These are phyloP conservation scores for Cordyceps pruinosa DNA, from an alignment of 2,329 filamentous ascomycete genomes.

Conservation along the genomic window DNA sequence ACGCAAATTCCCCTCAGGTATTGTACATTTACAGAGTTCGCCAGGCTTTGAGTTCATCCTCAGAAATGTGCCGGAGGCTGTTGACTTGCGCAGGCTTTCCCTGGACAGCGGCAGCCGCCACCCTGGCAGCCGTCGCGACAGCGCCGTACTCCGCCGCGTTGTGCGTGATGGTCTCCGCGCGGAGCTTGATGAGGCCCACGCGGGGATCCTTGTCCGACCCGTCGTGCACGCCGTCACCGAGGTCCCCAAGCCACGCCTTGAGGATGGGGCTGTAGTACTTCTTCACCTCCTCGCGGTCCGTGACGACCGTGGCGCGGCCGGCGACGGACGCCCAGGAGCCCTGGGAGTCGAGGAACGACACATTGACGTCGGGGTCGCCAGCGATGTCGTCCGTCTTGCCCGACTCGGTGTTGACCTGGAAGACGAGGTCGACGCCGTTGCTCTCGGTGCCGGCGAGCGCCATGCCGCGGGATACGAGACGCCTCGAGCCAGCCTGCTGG, in stretches of 20 bases:
- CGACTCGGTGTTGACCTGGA: constrained; percentile 87
- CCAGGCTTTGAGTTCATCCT: constrained; percentile 60
- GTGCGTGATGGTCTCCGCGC: constrained; percentile 66
- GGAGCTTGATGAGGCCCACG: constrained; percentile 73
- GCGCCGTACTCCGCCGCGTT: constrained; percentile 56
- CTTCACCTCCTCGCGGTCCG: constrained; percentile 59
- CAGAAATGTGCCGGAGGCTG: constrained; percentile 65
- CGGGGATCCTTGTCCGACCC: constrained; percentile 75
- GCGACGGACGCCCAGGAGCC: constrained; percentile 85
- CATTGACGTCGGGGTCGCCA: constrained; percentile 34
- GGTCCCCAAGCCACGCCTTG: constrained; percentile 81
- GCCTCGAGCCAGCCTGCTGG: constrained; percentile 54
- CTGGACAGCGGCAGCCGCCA: constrained; percentile 68
- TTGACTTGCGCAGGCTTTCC: constrained; percentile 68
- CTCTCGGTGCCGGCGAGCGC: constrained; percentile 72
- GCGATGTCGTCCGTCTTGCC: constrained; percentile 48
- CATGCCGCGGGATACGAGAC: constrained; percentile 79
- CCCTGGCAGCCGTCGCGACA: constrained; percentile 58
- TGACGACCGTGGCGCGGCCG: constrained; percentile 63
- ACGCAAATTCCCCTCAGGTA: background rate
- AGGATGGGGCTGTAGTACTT: constrained; percentile 69
- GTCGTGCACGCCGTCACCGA: constrained; percentile 77
- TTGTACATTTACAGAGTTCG: constrained; percentile 20
- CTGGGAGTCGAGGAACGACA: constrained; percentile 67
- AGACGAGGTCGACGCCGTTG: constrained; percentile 74